Base-by-base conservation (phyloP, 2,329 filamentous ascomycete genomes). In the Blastomyces emzantsi region DNA sequence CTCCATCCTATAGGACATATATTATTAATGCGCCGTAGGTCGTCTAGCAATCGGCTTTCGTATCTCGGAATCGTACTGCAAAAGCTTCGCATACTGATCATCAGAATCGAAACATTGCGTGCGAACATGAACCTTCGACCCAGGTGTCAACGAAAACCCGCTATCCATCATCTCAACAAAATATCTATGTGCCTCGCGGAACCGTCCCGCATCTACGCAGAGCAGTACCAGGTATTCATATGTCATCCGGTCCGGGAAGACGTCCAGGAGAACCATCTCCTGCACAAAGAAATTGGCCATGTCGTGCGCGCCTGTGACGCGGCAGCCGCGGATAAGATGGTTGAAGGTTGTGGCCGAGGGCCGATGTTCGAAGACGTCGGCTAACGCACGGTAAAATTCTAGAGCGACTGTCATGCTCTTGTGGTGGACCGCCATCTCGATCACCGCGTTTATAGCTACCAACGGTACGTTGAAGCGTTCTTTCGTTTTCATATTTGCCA, bases 191-290 rank as follows among this genome's bases (percentile, higher is more conserved):
- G 72, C 75, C 5, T 75, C 75, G 60, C 70, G 67, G 65, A 72
- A 76, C 55, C 74, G 76, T 6, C 67, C 69, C 9, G 69, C 66
- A 8, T 76, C 73, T 4, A 84, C 67, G 69, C 85, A 88, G 54
- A 85, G 78, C 15, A 85, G 71, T 19, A 88, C 81, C 13, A 89
- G 75, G 4, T 82, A 78, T 67, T 88, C 85, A 67, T 88, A 88
- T 0, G 86, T 88, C 22, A 81, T 67, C n/a, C 74, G 70, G 64
- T 86, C 79, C 0, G 87, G 85, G 19, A 76, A 69, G 36, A 88
- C 74, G 8, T 77, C 76, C 9, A 86, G 74, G 11, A 81, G 78
- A 6, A 81, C 76, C 81, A 89, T 86, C 69, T 89, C 86, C 19
- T 81, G 78, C 11, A 84, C 81, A 1, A 88, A 74, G 69, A 85